These are phyloP conservation scores for Diutina siamensis DNA, from an alignment of 1,139 yeast species.

Conservation along the genomic window DNA sequence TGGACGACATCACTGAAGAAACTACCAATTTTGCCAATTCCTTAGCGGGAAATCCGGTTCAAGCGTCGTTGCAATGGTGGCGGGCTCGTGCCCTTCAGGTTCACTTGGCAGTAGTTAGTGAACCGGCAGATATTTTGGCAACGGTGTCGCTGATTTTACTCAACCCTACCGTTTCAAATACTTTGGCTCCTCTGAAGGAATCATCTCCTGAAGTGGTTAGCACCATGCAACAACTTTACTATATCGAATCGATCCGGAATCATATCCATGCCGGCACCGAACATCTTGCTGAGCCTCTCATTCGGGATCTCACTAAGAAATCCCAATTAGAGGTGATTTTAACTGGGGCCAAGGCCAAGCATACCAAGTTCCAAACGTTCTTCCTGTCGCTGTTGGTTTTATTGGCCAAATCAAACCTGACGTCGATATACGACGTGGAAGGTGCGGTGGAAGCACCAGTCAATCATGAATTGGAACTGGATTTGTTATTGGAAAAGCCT, in stretches of 20 bases:
- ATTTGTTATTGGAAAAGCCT: slow-evolving; percentile 68
- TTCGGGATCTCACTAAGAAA: slow-evolving; percentile 39
- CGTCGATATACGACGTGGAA: slow-evolving; percentile 15
- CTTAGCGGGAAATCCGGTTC: slow-evolving; percentile 14
- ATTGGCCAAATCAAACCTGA: slow-evolving; percentile 42
- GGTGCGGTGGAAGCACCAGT: slow-evolving; percentile 29
- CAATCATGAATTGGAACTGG: slow-evolving; percentile 59
- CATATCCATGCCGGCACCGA: slow-evolving; percentile 52
- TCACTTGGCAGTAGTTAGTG: slow-evolving; percentile 50
- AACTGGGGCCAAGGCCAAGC: slow-evolving; percentile 82
- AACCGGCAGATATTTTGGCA: slow-evolving; percentile 38
- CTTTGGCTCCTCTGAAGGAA: slow-evolving; percentile 19
- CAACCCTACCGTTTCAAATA: slow-evolving; percentile 19
- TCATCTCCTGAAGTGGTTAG: slow-evolving; percentile 17
- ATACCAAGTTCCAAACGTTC: slow-evolving; percentile 72
- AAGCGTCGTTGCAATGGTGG: slow-evolving; percentile 60
- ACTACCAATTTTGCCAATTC: slow-evolving; percentile 9
- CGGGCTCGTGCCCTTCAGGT: slow-evolving; percentile 53
- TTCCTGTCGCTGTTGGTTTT: slow-evolving; percentile 69
- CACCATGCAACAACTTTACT: slow-evolving; percentile 35
- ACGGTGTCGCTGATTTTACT: slow-evolving; percentile 30
- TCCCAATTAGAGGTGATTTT: slow-evolving; percentile 55
- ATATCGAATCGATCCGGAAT: slow-evolving; percentile 56
- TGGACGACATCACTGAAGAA: slow-evolving; percentile 15
- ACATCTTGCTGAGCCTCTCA: slow-evolving; percentile 40